phyloP scores from a whole-genome alignment of 768 basidiomycete genomes.

The Hypholoma fasciculare region DNA sequence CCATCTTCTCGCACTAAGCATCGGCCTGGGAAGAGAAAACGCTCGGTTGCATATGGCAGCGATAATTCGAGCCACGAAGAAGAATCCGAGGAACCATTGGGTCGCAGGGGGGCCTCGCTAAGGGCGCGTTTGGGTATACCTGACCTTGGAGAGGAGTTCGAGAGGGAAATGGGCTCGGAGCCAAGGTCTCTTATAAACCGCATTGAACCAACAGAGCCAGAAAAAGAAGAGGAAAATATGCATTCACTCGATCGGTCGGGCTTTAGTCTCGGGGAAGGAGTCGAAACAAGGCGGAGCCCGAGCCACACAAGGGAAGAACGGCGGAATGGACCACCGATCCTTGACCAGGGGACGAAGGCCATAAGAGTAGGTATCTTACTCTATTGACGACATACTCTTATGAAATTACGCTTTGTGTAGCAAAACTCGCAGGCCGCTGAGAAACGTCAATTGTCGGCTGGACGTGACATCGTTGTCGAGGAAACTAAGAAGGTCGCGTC shows the following conservation, averaged over 20 bases:
- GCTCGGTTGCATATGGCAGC: constrained; percentile 5
- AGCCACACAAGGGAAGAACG: neutral
- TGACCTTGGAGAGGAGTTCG: neutral
- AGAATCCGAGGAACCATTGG: neutral
- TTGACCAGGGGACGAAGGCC: no score
- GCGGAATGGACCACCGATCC: no score
- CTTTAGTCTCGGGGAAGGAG: neutral
- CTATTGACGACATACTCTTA: neutral
- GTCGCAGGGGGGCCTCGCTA: neutral
- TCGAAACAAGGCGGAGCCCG: neutral
- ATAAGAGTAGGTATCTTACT: no score
- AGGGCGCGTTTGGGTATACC: constrained; percentile 3
- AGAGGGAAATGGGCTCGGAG: neutral
- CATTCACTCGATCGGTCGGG: neutral
- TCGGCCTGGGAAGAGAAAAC: neutral
- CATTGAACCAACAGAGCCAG: neutral
- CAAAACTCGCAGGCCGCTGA: neutral
- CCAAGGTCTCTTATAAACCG: neutral
- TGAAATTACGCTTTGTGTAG: neutral
- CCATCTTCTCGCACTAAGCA: neutral
- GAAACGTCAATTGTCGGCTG: neutral
- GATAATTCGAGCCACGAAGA: constrained; percentile 6
- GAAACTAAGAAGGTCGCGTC: neutral
- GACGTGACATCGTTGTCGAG: neutral
- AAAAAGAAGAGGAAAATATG: neutral